These are phyloP conservation scores for Stephania yunnanensis DNA, from an alignment of 164 flowering plant genomes.

Conservation along the genomic window DNA sequence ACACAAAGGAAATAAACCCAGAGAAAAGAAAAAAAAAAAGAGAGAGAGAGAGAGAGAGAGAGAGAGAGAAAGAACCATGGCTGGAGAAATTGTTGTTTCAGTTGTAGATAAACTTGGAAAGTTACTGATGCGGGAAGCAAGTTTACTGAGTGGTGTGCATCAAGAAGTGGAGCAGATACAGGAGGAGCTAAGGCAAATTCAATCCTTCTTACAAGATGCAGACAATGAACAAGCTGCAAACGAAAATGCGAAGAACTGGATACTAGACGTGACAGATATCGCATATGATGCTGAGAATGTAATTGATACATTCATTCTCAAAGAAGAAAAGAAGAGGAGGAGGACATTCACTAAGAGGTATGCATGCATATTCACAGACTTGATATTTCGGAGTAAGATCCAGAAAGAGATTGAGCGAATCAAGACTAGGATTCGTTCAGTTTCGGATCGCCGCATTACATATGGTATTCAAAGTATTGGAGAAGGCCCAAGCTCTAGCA, in stretches of 20 bases:
- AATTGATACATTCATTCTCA: background rate
- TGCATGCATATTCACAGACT: background rate
- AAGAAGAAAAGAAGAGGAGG: background rate
- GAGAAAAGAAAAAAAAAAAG: background rate
- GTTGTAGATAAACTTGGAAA: background rate
- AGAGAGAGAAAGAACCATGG: background rate
- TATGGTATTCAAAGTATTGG: background rate
- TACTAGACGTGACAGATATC: background rate
- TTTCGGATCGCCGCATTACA: background rate
- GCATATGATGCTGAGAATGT: background rate
- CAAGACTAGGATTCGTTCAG: background rate
- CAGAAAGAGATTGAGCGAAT: background rate
- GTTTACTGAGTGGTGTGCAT: background rate
- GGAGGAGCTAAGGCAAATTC: background rate
- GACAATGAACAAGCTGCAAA: background rate
- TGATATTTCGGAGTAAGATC: background rate
- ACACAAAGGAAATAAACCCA: too few species aligned
- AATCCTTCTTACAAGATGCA: background rate
- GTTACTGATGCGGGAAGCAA: background rate
- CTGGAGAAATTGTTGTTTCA: background rate
- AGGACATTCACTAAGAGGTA: background rate
- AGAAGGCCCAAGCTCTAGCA: background rate
- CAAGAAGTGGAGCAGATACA: background rate
- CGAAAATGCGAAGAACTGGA: background rate
- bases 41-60: background rate